Base-by-base conservation (phyloP, 2,329 filamentous ascomycete species). In the Paramyrothecium roridum region DNA sequence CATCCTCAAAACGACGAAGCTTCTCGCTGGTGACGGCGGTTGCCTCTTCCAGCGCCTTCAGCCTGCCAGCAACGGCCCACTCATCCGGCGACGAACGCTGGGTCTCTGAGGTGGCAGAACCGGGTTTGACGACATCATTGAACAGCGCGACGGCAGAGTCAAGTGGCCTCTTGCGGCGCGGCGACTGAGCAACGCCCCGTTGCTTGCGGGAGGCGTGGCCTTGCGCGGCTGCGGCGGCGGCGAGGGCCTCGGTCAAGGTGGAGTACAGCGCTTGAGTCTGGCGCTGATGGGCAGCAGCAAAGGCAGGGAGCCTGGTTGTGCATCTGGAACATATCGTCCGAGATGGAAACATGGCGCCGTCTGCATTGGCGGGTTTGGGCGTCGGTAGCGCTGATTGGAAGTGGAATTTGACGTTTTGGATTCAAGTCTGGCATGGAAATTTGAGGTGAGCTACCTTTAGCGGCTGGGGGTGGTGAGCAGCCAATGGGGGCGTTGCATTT, bases 291-390 rank as follows among this genome's bases (percentile, higher is more conserved):
- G n/a, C 37, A 13, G 37, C n/a, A 6, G n/a, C 37, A 6, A 43
- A 3, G 16, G 37, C 13, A 13, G 37, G 4, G n/a, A 70, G 50
- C 34, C 65, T 66, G 20, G 65, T 63, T 48, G 66, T 65, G 59
- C 72, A 75, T 62, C 65, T 69, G 58, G 64, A 66, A 62, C 73
- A 75, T 56, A 67, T 61, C 37, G 65, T 63, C 54, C 70, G 64
- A 54, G 73, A 66, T 53, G 68, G 60, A 59, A 68, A 67, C 73
- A 75, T 75, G 51, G 53, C 58, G 58, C 56, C 49, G 37, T 17
- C 37, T 16, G 37, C n/a, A 19, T 43, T 37, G 21, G 48, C 40
- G 49, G n/a, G 20, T 13, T 47, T 19, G 53, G 37, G 49, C 45
- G 16, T 26, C 34, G 43, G 21, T 22, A 21, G 17, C 13, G 7